These are phyloP conservation scores for Fusarium fujikuroi DNA, from an alignment of 2,329 filamentous ascomycete genomes.

Conservation along the genomic window DNA sequence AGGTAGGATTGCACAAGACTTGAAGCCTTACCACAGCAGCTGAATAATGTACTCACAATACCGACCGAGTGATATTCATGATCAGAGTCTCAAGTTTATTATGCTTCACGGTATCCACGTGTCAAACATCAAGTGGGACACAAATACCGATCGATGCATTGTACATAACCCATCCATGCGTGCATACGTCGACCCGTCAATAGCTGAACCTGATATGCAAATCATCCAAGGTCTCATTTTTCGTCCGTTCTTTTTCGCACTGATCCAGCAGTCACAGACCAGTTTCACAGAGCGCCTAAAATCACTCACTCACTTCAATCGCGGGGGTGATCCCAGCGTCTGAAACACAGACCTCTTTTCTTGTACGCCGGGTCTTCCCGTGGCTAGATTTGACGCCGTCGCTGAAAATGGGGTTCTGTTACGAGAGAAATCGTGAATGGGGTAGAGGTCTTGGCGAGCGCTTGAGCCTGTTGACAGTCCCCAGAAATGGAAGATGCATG, in stretches of 20 bases:
- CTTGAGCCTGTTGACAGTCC: background rate
- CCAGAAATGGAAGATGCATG: background rate
- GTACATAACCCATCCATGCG: constrained; percentile 18
- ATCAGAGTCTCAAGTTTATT: background rate
- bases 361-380: constrained; percentile 26
- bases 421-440: background rate
- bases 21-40: background rate
- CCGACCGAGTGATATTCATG: background rate
- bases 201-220: constrained; percentile 22
- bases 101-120: constrained; percentile 25
- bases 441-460: constrained; percentile 16
- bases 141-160: background rate
- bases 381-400: background rate
- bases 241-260: constrained; percentile 12
- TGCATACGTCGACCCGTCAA: constrained; percentile 17
- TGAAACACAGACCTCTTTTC: constrained; percentile 15
- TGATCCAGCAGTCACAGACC: constrained; percentile 17
- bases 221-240: constrained; percentile 19
- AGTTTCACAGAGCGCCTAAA: constrained; percentile 25
- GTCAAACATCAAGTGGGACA: constrained; percentile 37
- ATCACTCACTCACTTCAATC: background rate
- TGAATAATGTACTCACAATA: background rate
- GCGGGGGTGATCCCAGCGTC: constrained; percentile 26
- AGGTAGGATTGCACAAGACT: background rate
- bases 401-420: background rate